Conservation (phyloP, 2,329 filamentous ascomycete genomes). For the Aspergillus spinulosporus region DNA sequence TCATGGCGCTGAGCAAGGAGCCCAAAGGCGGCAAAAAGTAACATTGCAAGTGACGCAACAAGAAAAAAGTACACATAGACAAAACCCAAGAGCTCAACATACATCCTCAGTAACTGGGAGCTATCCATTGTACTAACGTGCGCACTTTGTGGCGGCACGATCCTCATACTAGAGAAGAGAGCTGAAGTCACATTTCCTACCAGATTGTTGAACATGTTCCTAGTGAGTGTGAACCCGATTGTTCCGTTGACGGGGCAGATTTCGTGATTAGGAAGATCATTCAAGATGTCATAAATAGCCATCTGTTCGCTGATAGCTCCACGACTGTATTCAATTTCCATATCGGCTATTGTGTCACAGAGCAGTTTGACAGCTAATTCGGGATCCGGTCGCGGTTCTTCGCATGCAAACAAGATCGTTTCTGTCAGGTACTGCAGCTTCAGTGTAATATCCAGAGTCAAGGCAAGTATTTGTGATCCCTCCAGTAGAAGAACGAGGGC, state of each 20-base stretch:
- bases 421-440: conserved; percentile 44
- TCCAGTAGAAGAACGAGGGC: conserved; percentile 65
- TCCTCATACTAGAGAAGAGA: conserved; percentile 44
- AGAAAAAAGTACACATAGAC: conserved; percentile 45
- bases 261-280: conserved; percentile 30
- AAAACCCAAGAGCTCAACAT: conserved; percentile 40
- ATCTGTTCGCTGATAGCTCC: conserved; percentile 34
- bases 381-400: conserved; percentile 33
- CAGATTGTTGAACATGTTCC: conserved; percentile 34
- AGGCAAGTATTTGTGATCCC: conserved; percentile 59
- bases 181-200: conserved; percentile 44
- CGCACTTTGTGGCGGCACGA: conserved; percentile 32
- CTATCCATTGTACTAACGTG: conserved; percentile 31
- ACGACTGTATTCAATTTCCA: conserved; percentile 42
- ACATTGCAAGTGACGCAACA: conserved; percentile 39
- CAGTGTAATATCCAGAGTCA: conserved; percentile 47
- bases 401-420: conserved; percentile 43
- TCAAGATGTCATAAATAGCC: conserved; percentile 36
- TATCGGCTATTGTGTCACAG: conserved; percentile 40
- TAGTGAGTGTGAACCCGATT: conserved; percentile 26
- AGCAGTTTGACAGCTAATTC: conserved; percentile 34
- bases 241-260: conserved; percentile 30
- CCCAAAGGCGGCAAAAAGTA: conserved; percentile 38
- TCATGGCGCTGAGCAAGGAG: conserved; percentile 31
- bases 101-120: conserved; percentile 36